Percentiles rank a stretch among this genome's conserved stretches.
phyloP scores from a whole-genome alignment of 371 early-diverging fungal species.

The Apophysomyces trapeziformis region DNA sequence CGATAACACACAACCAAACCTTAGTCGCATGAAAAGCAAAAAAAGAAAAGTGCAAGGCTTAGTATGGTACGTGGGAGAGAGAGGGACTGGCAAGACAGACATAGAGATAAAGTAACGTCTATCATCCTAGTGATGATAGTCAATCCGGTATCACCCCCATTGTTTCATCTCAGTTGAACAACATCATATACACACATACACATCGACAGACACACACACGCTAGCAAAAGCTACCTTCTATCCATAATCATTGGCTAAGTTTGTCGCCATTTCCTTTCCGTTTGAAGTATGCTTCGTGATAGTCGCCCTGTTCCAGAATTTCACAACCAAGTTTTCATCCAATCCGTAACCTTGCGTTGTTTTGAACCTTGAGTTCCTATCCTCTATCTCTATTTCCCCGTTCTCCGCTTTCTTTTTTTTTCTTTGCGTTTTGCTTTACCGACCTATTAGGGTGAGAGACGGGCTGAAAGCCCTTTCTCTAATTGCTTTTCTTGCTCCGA shows the following conservation, averaged over 20 bases:
- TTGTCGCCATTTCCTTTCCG: not conserved
- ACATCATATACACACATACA: not conserved
- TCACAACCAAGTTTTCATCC: not conserved
- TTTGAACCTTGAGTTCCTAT: not conserved
- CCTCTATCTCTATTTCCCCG: not conserved
- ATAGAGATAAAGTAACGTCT: no score
- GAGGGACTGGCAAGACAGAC: no score
- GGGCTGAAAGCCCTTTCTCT: not conserved
- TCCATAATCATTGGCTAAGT: conserved; percentile 1
- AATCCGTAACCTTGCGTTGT: not conserved
- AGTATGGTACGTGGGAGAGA: not conserved
- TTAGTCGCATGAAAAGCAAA: conserved; percentile 4
- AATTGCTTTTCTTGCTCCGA: conserved; percentile 3
- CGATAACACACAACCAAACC: not conserved
- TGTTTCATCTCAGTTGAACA: not conserved
- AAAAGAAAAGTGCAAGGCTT: not conserved
- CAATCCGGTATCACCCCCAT: not conserved
- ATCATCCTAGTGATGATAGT: not conserved
- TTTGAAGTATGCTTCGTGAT: not conserved
- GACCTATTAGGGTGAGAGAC: not conserved
- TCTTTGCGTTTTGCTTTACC: not conserved
- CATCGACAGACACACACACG: no score
- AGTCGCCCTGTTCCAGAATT: not conserved
- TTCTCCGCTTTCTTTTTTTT: conserved; percentile 7
- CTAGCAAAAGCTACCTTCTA: not conserved